Percentiles rank a stretch among this genome's conserved stretches.
These are phyloP conservation scores for Cryphonectria naterciae DNA, from an alignment of 2,329 filamentous ascomycete species.

Conservation along the genomic window DNA sequence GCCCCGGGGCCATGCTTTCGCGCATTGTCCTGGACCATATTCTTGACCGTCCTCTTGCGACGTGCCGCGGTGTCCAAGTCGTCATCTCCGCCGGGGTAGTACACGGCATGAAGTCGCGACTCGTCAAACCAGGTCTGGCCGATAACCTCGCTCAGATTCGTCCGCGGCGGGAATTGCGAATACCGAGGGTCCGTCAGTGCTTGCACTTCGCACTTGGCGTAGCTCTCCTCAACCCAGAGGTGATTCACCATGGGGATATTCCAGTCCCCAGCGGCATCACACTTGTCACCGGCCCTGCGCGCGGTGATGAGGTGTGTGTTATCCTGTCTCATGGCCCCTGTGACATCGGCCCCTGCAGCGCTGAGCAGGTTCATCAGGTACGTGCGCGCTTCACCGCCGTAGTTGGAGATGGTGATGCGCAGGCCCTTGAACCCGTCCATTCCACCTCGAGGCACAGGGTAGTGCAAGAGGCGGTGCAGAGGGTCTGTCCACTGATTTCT, in stretches of 20 bases:
- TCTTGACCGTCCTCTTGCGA: conserved; percentile 54
- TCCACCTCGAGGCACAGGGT: conserved; percentile 77
- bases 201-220: conserved; percentile 82
- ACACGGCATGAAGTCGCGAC: conserved; percentile 62
- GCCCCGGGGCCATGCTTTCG: conserved; percentile 51
- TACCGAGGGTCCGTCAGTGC: conserved; percentile 75
- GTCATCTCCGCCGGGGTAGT: conserved; percentile 66
- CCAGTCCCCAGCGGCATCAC: conserved; percentile 90
- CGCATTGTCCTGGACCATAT: conserved; percentile 56
- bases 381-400: conserved; percentile 88
- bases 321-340: conserved; percentile 91
- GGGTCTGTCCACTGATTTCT: conserved; percentile 89
- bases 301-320: conserved; percentile 97
- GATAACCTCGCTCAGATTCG: conserved; percentile 90
- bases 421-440: conserved; percentile 78
- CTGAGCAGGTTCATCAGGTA: conserved; percentile 92
- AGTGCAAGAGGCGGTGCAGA: conserved; percentile 81
- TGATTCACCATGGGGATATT: conserved; percentile 89
- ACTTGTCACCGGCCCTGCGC: conserved; percentile 88
- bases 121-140: conserved; percentile 84
- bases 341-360: conserved; percentile 84
- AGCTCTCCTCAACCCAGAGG: conserved; percentile 96
- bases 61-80: conserved; percentile 47
- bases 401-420: conserved; percentile 91
- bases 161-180: conserved; percentile 82